A percentile compares a stretch with the other conserved stretches of the same genome.
phyloP scores from a whole-genome alignment of 2,329 filamentous ascomycete species.

The Emergomyces africanus region DNA sequence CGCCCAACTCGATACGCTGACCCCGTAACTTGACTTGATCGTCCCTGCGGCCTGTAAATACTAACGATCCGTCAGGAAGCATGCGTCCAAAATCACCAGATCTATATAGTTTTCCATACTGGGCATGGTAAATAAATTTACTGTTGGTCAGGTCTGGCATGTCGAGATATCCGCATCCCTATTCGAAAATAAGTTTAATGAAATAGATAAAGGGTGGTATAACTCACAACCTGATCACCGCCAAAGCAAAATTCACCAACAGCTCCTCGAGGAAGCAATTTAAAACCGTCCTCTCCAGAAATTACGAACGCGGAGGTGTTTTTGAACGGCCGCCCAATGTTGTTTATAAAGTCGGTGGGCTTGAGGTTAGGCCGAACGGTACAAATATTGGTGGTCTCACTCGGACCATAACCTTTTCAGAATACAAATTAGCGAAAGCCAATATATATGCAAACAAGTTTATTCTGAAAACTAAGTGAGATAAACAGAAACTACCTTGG shows the following conservation, averaged over 20 bases:
- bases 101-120: slow-evolving; percentile 62
- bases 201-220: neutral
- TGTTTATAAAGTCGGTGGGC: slow-evolving; percentile 48
- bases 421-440: slow-evolving; percentile 1
- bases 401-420: slow-evolving; percentile 57
- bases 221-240: slow-evolving; percentile 59
- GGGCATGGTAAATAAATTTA: slow-evolving; percentile 57
- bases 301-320: slow-evolving; percentile 68
- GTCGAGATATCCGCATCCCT: slow-evolving; percentile 57
- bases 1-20: slow-evolving; percentile 64
- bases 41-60: slow-evolving; percentile 61
- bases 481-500: slow-evolving; percentile 40
- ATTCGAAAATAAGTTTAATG: slow-evolving; percentile 5
- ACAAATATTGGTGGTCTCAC: slow-evolving; percentile 80
- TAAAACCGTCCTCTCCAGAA: slow-evolving; percentile 29
- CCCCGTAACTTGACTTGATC: slow-evolving; percentile 74
- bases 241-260: slow-evolving; percentile 80
- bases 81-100: slow-evolving; percentile 74
- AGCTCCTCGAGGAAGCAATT: slow-evolving; percentile 53
- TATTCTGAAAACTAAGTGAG: neutral
- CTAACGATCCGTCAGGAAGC: slow-evolving; percentile 60
- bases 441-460: neutral
- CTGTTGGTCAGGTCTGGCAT: slow-evolving; percentile 47
- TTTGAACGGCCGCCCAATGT: slow-evolving; percentile 60
- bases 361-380: slow-evolving; percentile 54